These are phyloP conservation scores for Exophiala lecanii-corni DNA, from an alignment of 2,329 filamentous ascomycete species.

Conservation along the genomic window DNA sequence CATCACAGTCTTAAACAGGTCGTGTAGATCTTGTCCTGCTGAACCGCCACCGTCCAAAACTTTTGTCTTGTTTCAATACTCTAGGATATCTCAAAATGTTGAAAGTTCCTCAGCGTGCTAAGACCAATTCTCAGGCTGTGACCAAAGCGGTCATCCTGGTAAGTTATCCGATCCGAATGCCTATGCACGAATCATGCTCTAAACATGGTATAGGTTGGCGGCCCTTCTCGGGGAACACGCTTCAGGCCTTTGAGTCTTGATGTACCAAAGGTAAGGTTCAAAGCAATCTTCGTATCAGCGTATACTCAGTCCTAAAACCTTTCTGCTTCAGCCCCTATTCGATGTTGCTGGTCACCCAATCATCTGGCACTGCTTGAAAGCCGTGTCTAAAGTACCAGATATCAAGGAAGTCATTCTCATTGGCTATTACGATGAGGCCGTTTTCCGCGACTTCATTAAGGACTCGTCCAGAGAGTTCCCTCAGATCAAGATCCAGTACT, in stretches of 20 bases:
- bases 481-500: constrained; percentile 84
- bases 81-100: constrained; percentile 36
- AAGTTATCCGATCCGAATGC: constrained; percentile 33
- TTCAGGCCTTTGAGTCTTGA: constrained; percentile 94
- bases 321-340: constrained; percentile 71
- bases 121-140: constrained; percentile 47
- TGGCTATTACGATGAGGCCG: constrained; percentile 95
- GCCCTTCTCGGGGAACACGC: constrained; percentile 89
- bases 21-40: background rate
- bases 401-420: constrained; percentile 97
- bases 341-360: constrained; percentile 97
- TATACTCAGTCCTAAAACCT: constrained; percentile 1
- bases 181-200: background rate
- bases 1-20: background rate
- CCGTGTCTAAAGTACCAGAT: constrained; percentile 82
- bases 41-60: too few species aligned
- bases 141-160: constrained; percentile 96
- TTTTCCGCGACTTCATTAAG: constrained; percentile 98
- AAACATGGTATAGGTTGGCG: constrained; percentile 65
- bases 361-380: constrained; percentile 94
- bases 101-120: constrained; percentile 40
- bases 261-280: constrained; percentile 73
- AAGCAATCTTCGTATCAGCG: background rate
- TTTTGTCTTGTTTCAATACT: too few species aligned
- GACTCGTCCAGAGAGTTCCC: constrained; percentile 80